Evolutionary conservation across 73 alveolate genomes (phyloP).

Genomic region (Durusdinium trenchii): DNA sequence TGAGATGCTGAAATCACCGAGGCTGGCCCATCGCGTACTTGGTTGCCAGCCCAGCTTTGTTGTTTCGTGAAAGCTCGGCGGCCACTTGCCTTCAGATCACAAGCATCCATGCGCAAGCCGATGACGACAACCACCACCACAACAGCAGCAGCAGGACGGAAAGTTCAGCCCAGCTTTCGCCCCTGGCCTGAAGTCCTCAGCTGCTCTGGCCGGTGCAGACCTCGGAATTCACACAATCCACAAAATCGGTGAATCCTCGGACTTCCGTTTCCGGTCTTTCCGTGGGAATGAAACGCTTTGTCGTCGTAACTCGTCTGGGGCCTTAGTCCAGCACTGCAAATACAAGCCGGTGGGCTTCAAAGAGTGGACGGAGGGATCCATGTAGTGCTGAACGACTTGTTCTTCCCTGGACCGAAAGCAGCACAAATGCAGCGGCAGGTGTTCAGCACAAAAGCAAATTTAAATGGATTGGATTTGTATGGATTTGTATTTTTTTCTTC

Average conservation of each 20-base stretch:
- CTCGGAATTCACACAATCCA: not conserved
- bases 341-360: slow-evolving; percentile 6
- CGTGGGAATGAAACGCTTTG: not conserved
- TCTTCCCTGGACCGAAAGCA: slow-evolving; percentile 63
- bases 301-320: not conserved
- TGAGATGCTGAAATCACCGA: no score
- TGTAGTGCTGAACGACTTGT: slow-evolving; percentile 91
- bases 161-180: no score
- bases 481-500: no score
- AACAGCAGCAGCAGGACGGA: not conserved
- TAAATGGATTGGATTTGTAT: no score
- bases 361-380: slow-evolving; percentile 77
- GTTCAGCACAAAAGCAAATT: no score
- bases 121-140: not conserved
- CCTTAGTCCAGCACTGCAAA: slow-evolving; percentile 25
- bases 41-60: slow-evolving; percentile 77
- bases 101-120: not conserved
- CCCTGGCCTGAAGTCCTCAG: slow-evolving; percentile 41
- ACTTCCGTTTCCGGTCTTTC: not conserved
- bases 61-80: slow-evolving; percentile 37
- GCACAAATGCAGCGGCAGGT: no score
- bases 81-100: not conserved
- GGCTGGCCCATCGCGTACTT: no score
- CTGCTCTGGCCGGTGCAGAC: slow-evolving; percentile 37
- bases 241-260: not conserved